Evolutionary conservation across 78 protist genomes (phyloP).

Genomic region (Guillardia theta): DNA sequence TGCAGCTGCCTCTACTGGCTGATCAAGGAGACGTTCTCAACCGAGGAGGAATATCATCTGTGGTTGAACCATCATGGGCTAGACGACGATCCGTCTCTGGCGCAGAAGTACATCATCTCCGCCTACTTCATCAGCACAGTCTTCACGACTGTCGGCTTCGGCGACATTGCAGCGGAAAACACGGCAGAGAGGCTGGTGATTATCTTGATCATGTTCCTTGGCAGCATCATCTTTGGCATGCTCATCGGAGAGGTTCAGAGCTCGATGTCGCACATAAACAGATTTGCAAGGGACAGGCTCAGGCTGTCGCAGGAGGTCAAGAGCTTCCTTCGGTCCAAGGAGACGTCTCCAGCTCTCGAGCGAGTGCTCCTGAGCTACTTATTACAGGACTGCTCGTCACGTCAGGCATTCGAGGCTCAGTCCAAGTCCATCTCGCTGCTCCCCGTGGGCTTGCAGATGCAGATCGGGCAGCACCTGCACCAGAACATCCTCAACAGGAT

Average conservation of each 20-base stretch:
- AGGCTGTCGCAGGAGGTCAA: not conserved
- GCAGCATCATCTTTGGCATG: not conserved
- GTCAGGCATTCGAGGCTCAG: not conserved
- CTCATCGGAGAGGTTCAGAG: not conserved
- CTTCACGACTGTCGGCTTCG: constrained; percentile 32
- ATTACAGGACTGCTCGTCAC: no score
- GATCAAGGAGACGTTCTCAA: not conserved
- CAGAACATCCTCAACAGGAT: not conserved
- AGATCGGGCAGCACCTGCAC: not conserved
- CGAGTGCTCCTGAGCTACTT: not conserved
- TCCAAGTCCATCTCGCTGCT: not conserved
- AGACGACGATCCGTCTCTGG: not conserved
- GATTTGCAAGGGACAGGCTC: not conserved
- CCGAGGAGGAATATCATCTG: not conserved
- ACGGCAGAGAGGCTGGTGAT: not conserved
- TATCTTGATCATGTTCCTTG: not conserved
- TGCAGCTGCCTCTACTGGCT: not conserved
- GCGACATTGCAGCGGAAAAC: constrained; percentile 21
- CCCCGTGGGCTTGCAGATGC: not conserved
- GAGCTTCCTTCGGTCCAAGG: not conserved
- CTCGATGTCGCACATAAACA: not conserved
- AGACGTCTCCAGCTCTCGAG: not conserved
- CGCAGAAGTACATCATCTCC: not conserved
- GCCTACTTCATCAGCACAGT: not conserved
- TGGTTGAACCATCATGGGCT: not conserved